phyloP scores from a whole-genome alignment of 805 yeast species.

The Ogataea siamensis region DNA sequence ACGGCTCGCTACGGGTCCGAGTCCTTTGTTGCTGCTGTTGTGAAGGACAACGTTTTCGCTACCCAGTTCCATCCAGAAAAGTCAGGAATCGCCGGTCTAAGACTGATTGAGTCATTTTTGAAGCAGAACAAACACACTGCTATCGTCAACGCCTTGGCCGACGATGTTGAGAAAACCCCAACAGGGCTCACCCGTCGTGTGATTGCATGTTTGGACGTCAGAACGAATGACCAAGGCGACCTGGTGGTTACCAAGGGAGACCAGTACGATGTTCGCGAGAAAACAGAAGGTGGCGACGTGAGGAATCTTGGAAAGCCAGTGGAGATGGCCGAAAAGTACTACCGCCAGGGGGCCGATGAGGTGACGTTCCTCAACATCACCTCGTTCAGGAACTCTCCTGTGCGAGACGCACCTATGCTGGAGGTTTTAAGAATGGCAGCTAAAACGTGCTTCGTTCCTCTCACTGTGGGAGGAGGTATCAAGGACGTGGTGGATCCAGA shows the following conservation, averaged over 20 bases:
- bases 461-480: slow-evolving; percentile 98
- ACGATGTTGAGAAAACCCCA: slow-evolving; percentile 26
- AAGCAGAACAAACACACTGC: slow-evolving; percentile 39
- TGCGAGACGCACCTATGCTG: slow-evolving; percentile 92
- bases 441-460: slow-evolving; percentile 89
- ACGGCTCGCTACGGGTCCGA: slow-evolving; percentile 74
- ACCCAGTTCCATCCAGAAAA: slow-evolving; percentile 99
- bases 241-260: slow-evolving; percentile 98
- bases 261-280: slow-evolving; percentile 95
- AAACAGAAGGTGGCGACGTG: slow-evolving; percentile 56
- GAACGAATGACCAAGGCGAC: slow-evolving; percentile 92
- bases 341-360: slow-evolving; percentile 95
- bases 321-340: slow-evolving; percentile 85
- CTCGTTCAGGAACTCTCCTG: slow-evolving; percentile 91
- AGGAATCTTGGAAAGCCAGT: slow-evolving; percentile 97
- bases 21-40: slow-evolving; percentile 76
- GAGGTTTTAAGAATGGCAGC: slow-evolving; percentile 83
- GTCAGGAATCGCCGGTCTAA: slow-evolving; percentile 87
- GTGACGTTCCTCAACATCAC: slow-evolving; percentile 93
- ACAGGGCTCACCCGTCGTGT: slow-evolving; percentile 83
- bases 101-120: slow-evolving; percentile 71
- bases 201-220: slow-evolving; percentile 96
- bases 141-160: slow-evolving; percentile 8
- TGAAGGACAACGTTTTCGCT: slow-evolving; percentile 79
- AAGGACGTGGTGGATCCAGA: slow-evolving; percentile 85